A percentile compares a stretch with the other conserved stretches of the same genome.
phyloP scores from a whole-genome alignment of 441 rosid species.

The Corymbia calophylla region DNA sequence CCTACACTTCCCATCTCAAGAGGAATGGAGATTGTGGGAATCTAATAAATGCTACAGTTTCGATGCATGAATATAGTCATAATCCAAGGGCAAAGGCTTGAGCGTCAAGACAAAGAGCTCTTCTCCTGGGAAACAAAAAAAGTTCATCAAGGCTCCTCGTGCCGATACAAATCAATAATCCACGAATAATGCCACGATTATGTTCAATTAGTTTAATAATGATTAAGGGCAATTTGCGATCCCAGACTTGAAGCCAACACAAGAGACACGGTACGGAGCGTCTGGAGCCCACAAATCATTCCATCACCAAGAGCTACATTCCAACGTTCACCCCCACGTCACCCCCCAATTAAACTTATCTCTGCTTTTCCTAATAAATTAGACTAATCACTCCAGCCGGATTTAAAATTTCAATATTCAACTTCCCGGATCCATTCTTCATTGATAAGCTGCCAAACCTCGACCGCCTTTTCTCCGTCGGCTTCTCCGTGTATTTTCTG shows the following conservation, averaged over 20 bases:
- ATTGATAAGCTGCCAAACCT: slow-evolving; percentile 23
- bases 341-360: slow-evolving; percentile 5
- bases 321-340: slow-evolving; percentile 27
- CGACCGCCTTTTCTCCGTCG: slow-evolving; percentile 40
- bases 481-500: slow-evolving; percentile 20
- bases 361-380: background rate
- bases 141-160: background rate
- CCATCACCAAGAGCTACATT: slow-evolving; percentile 24
- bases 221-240: background rate
- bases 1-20: background rate
- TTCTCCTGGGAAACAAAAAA: background rate
- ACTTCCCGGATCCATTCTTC: slow-evolving; percentile 23
- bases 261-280: slow-evolving; percentile 26
- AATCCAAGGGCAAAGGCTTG: background rate
- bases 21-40: slow-evolving; percentile 23
- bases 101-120: background rate
- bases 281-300: slow-evolving; percentile 28
- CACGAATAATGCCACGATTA: background rate
- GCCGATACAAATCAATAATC: background rate
- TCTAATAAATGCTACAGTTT: slow-evolving; percentile 3
- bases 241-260: slow-evolving; percentile 10
- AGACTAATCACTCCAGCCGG: slow-evolving; percentile 26
- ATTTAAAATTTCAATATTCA: slow-evolving; percentile 18
- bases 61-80: slow-evolving; percentile 3
- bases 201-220: background rate